Conservation (phyloP, 1,284 basidiomycete species). For the Cryptococcus sp. region DNA sequence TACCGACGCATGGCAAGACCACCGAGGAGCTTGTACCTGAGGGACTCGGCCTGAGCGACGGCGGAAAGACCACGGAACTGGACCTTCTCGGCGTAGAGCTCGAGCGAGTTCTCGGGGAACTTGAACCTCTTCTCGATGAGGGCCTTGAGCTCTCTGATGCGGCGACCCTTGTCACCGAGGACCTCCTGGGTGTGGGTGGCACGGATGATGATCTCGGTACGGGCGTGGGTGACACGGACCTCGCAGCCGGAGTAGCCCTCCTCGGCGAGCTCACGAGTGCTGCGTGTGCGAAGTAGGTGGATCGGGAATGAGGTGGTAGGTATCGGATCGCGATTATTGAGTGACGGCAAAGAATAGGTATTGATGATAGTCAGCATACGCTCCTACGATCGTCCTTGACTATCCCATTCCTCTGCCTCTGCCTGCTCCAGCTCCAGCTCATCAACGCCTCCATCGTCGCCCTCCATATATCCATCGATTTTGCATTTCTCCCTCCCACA, state of each 20-base stretch:
- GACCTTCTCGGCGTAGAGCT: slow-evolving; percentile 99
- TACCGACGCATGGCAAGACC: slow-evolving; percentile 98
- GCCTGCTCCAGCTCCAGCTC: too few relatives aligned
- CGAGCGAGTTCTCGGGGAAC: slow-evolving; percentile 98
- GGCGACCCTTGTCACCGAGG: slow-evolving; percentile 98
- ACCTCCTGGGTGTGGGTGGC: slow-evolving; percentile 99
- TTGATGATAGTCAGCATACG: too few relatives aligned
- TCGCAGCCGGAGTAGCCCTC: slow-evolving; percentile 99
- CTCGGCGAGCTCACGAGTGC: slow-evolving; percentile 95
- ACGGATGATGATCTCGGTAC: slow-evolving; percentile 99
- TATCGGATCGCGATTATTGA: too few relatives aligned
- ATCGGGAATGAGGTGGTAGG: not conserved
- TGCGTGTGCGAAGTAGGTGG: slow-evolving; percentile 26
- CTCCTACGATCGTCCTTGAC: too few relatives aligned
- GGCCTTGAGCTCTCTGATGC: slow-evolving; percentile 97
- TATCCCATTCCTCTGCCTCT: too few relatives aligned
- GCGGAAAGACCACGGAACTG: slow-evolving; percentile 98
- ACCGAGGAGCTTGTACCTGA: slow-evolving; percentile 99
- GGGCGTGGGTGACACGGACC: slow-evolving; percentile 98
- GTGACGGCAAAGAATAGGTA: too few relatives aligned
- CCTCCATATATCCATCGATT: not conserved
- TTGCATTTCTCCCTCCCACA: not conserved
- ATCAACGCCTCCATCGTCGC: too few relatives aligned
- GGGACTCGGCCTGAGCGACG: slow-evolving; percentile 97
- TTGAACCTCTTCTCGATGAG: slow-evolving; percentile 99